These are phyloP conservation scores for Pseudoturritis turrita DNA, from an alignment of 345 rosid genomes.

Conservation along the genomic window DNA sequence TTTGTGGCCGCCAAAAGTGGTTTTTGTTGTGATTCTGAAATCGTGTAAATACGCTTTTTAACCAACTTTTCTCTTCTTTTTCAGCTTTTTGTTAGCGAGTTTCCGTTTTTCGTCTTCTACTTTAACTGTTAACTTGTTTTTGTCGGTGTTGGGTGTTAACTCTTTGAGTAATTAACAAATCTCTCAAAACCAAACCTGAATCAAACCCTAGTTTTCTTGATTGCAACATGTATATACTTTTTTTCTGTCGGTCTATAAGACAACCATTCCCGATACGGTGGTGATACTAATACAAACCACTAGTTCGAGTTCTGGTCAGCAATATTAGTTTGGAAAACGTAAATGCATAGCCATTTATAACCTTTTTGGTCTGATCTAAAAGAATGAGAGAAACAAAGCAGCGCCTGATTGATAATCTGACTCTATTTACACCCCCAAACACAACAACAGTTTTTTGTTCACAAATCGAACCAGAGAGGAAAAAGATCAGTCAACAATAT, in stretches of 20 bases:
- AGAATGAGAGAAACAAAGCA: conserved; percentile 6
- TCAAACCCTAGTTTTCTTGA: not conserved
- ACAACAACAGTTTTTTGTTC: not conserved
- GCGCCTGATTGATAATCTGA: not conserved
- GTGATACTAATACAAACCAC: no score
- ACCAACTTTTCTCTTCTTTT: conserved; percentile 5
- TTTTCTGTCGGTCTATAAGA: no score
- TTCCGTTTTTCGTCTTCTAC: not conserved
- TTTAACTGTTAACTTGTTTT: conserved; percentile 11
- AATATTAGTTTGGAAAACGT: no score
- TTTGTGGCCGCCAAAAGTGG: conserved; percentile 28
- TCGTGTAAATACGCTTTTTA: conserved; percentile 26
- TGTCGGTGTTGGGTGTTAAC: no score
- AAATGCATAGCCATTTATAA: not conserved
- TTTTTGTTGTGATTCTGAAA: conserved; percentile 25
- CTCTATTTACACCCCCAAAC: conserved; percentile 24
- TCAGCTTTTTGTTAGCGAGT: not conserved
- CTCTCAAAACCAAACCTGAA: not conserved
- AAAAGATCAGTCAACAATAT: conserved; percentile 3
- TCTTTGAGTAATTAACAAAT: not conserved
- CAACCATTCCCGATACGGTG: no score
- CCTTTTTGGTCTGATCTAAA: not conserved
- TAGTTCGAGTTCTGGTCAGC: no score
- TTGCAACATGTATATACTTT: no score
- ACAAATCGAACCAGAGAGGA: not conserved